These are phyloP conservation scores for Mollisia scopiformis DNA, from an alignment of 2,329 filamentous ascomycete species.

Conservation along the genomic window DNA sequence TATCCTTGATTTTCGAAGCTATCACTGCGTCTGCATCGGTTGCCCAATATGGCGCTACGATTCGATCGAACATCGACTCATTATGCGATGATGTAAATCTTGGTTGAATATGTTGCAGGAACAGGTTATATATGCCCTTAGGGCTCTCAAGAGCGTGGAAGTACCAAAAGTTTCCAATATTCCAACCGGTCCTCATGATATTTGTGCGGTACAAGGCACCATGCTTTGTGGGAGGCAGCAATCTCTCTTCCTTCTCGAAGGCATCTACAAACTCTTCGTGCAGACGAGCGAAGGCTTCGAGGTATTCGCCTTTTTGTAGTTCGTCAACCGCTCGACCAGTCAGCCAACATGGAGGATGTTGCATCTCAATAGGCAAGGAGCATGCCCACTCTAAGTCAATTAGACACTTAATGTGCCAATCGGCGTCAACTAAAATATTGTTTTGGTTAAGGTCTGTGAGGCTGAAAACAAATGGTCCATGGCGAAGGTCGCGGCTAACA, in stretches of 20 bases:
- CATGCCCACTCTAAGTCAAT: slow-evolving; percentile 42
- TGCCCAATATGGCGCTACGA: slow-evolving; percentile 5
- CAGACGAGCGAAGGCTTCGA: slow-evolving; percentile 19
- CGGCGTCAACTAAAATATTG: slow-evolving; percentile 42
- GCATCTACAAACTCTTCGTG: slow-evolving; percentile 26
- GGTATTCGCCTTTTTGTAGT: slow-evolving; percentile 20
- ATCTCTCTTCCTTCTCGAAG: slow-evolving; percentile 27
- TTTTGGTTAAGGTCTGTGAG: slow-evolving; percentile 45
- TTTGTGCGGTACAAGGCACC: slow-evolving; percentile 18
- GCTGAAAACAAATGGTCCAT: slow-evolving; percentile 39
- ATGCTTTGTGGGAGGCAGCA: slow-evolving; percentile 10
- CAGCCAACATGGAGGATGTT: slow-evolving; percentile 38
- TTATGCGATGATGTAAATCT: slow-evolving; percentile 18
- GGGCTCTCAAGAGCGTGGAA: slow-evolving; percentile 28
- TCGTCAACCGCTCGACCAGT: slow-evolving; percentile 22
- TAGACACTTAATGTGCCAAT: slow-evolving; percentile 39
- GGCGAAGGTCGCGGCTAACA: slow-evolving; percentile 24
- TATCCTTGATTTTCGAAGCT: slow-evolving; percentile 1
- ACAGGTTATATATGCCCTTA: slow-evolving; percentile 29
- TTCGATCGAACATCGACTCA: background rate
- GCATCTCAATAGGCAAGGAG: slow-evolving; percentile 36
- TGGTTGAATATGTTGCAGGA: slow-evolving; percentile 28
- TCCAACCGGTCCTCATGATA: slow-evolving; percentile 28
- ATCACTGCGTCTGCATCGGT: background rate
- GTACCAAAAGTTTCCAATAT: slow-evolving; percentile 32